Base-by-base conservation (phyloP, 331 rosid genomes). In the Rosa hybrid region DNA sequence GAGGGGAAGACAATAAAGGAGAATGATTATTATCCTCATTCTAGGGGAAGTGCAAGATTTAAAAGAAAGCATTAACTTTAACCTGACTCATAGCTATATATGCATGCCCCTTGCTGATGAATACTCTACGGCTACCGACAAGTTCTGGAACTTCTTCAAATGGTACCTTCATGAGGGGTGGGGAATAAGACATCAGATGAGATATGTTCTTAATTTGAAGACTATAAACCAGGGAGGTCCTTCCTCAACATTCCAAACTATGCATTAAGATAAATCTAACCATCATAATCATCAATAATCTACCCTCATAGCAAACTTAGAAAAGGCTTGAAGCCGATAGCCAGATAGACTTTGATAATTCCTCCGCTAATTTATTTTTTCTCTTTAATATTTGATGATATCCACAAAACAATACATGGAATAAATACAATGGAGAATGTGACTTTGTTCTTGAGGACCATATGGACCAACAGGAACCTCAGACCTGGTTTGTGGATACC, bases 111-210 rank as follows among this genome's bases (percentile, higher is more conserved):
- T 87, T 94, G 25, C 87, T 89, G 71, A 93, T 71, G 86, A 84
- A 91, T 72, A 93, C 97, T 86, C 82, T 91, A 39, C 98, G 93
- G 57, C 96, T 89, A 88, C 93, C 93, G 57, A 93, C 96, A 59
- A 96, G 99, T 81, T 91, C 97, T 73, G 98, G 96, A 86, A 96
- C 98, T 88, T 93, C 99, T 89, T 93, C 94, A 84, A 88, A 96
- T 11, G 98, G 96, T 50, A 93, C 97, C 99, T 95, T 81, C 81
- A 86, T 57, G 34, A 49, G 74, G 68, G 54, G 42, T 34, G 48
- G 65, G 27, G 48, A 70, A 46, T 30, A 27, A 30, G 41, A 65
- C 39, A 63, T 63, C 30, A 62, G 12, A 76, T 48, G 8, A 9
- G 51, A 71, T 57, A 56, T 3, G 63, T 56, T 56, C 63, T 56